phyloP scores from a whole-genome alignment of 2,329 filamentous ascomycete species.

The Lachnellula willkommii region DNA sequence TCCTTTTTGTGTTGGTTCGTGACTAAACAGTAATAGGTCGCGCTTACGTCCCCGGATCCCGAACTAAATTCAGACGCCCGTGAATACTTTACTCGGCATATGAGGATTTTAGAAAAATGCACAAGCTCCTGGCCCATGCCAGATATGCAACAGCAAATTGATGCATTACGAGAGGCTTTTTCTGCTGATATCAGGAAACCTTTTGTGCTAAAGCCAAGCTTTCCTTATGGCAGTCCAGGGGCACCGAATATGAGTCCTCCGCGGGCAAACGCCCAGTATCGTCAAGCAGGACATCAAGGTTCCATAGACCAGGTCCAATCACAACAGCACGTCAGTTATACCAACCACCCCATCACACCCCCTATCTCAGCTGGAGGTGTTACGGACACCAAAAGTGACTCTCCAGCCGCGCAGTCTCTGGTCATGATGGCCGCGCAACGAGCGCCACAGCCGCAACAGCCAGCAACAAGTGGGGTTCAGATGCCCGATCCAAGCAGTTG shows the following conservation, averaged over 20 bases:
- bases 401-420: slow-evolving; percentile 65
- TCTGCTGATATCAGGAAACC: slow-evolving; percentile 79
- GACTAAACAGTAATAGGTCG: slow-evolving; percentile 54
- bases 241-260: slow-evolving; percentile 25
- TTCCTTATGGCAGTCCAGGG: slow-evolving; percentile 75
- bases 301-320: slow-evolving; percentile 41
- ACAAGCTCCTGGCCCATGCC: slow-evolving; percentile 80
- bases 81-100: slow-evolving; percentile 86
- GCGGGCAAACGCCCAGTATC: slow-evolving; percentile 23
- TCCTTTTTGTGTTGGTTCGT: neutral
- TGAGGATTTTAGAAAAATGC: slow-evolving; percentile 86
- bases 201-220: slow-evolving; percentile 82
- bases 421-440: slow-evolving; percentile 59
- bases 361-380: slow-evolving; percentile 68
- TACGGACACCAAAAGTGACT: slow-evolving; percentile 68
- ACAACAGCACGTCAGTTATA: slow-evolving; percentile 59
- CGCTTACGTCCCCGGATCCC: slow-evolving; percentile 87
- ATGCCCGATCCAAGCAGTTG: slow-evolving; percentile 63
- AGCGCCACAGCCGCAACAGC: slow-evolving; percentile 31
- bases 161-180: slow-evolving; percentile 84
- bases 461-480: slow-evolving; percentile 47
- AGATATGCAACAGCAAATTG: slow-evolving; percentile 84
- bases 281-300: slow-evolving; percentile 20
- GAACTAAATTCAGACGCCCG: slow-evolving; percentile 79
- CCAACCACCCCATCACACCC: slow-evolving; percentile 69